Base-by-base conservation (phyloP, 2,329 filamentous ascomycete species). In the Albifimbria verrucaria region DNA sequence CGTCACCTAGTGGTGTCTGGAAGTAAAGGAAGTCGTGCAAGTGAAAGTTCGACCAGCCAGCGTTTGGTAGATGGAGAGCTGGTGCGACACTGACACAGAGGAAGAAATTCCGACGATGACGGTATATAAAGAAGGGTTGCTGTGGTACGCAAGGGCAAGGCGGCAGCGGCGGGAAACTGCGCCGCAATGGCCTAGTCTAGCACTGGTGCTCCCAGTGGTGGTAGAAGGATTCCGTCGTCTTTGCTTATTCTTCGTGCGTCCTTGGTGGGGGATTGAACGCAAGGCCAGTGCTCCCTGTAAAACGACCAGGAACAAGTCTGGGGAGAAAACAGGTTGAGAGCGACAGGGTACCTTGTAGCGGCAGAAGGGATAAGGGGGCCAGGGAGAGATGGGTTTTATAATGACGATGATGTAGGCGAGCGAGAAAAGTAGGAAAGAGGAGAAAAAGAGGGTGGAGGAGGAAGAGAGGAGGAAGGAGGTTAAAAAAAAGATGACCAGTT, bases 381-480 rank as follows among this genome's bases (percentile, higher is more conserved):
- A 32, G 26, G 26, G 26, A 9, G 9, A 9, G 7, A 32, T 7
- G 26, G 26, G 26, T 32, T 32, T 32, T 32, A 32, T 32, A 15
- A 32, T 32, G 26, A 32, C 26, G 26, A 32, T 32, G 26, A 32
- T 32, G 26, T 32, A 32, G 26, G 26, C 26, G 42, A 20, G 6
- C 3, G 21, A 7, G 11, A 22, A 7, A 21, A 20, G 22, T 26
- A 32, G 10, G 43, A 43, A 21, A 48, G 39, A 45, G 25, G 49
- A 49, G 24, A 44, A 12, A 43, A 32, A 15, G 15, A 15, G 15
- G 26, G 26, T 32, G 26, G 36, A 57, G 58, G 48, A 52, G 55
- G 48, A 54, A 55, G 56, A 56, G 47, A 54, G 50, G 51, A 54
- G 52, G 42, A 50, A 18, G 26, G 47, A 50, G 21, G 41, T 36